A percentile compares a stretch with the other conserved stretches of the same genome.
phyloP scores from a whole-genome alignment of 306 rosid genomes.

The Myrica gale region DNA sequence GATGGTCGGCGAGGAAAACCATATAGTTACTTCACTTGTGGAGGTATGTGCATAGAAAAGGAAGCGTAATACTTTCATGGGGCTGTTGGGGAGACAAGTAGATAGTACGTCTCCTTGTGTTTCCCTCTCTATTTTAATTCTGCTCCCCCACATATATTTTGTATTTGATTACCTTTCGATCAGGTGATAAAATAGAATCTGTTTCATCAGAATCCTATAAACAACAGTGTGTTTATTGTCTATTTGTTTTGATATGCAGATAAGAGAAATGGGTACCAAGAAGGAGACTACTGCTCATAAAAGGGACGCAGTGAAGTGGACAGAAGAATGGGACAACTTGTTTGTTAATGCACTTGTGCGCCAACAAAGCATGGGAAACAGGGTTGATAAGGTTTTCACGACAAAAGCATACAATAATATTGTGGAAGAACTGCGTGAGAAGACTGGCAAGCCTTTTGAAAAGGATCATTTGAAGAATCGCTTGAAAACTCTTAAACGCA shows the following conservation, averaged over 20 bases:
- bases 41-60: not conserved
- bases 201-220: not conserved
- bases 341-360: conserved; percentile 22
- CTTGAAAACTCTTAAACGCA: conserved; percentile 30
- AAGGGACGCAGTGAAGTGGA: conserved; percentile 32
- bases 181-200: not conserved
- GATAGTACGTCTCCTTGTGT: not conserved
- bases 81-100: not conserved
- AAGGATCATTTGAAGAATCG: conserved; percentile 33
- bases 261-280: conserved; percentile 18
- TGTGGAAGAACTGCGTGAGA: conserved; percentile 28
- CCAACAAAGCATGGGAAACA: conserved; percentile 31
- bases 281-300: conserved; percentile 22
- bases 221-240: not conserved
- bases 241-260: conserved; percentile 8
- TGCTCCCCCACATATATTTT: not conserved
- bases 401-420: conserved; percentile 17
- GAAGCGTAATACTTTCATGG: not conserved
- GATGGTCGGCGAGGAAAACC: too few species aligned
- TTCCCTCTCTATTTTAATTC: not conserved
- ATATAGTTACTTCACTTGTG: not conserved
- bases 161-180: not conserved
- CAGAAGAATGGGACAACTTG: conserved; percentile 23
- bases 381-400: conserved; percentile 23
- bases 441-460: conserved; percentile 25